Evolutionary conservation across 2,329 filamentous ascomycete species (phyloP).

Genomic region (Leptographium wingfieldii): DNA sequence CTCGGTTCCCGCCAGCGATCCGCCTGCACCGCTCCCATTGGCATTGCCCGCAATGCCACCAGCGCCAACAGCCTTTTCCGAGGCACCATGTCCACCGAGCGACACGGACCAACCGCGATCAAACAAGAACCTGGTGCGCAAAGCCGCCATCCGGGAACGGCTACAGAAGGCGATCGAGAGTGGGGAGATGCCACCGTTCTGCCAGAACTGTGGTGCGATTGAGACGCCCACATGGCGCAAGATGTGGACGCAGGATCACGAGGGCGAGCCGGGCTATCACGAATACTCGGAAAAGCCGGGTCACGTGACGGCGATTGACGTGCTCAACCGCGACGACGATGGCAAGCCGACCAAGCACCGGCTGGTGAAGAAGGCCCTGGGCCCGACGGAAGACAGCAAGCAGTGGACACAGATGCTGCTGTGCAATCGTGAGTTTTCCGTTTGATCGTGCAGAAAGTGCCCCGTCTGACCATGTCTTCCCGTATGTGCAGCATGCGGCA

Average conservation of each 20-base stretch:
- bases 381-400: slow-evolving; percentile 47
- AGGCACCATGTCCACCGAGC: slow-evolving; percentile 29
- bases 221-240: slow-evolving; percentile 95
- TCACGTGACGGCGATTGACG: slow-evolving; percentile 60
- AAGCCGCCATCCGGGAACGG: slow-evolving; percentile 46
- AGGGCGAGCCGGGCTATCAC: slow-evolving; percentile 56
- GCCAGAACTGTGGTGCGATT: slow-evolving; percentile 85
- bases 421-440: slow-evolving; percentile 63
- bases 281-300: slow-evolving; percentile 63
- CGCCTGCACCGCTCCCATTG: slow-evolving; percentile 20
- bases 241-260: slow-evolving; percentile 67
- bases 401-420: slow-evolving; percentile 60
- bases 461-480: neutral
- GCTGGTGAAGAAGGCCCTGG: slow-evolving; percentile 64
- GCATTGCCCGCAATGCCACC: slow-evolving; percentile 17
- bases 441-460: neutral
- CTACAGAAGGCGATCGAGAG: slow-evolving; percentile 54
- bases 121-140: slow-evolving; percentile 53
- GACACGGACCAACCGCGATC: slow-evolving; percentile 32
- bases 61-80: slow-evolving; percentile 21
- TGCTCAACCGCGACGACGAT: slow-evolving; percentile 48
- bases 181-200: slow-evolving; percentile 79
- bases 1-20: slow-evolving; percentile 33
- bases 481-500: slow-evolving; percentile 55
- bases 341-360: slow-evolving; percentile 56